Evolutionary conservation across 2,329 filamentous ascomycete genomes (phyloP).

Genomic region (Alternaria novae-zelandiae): DNA sequence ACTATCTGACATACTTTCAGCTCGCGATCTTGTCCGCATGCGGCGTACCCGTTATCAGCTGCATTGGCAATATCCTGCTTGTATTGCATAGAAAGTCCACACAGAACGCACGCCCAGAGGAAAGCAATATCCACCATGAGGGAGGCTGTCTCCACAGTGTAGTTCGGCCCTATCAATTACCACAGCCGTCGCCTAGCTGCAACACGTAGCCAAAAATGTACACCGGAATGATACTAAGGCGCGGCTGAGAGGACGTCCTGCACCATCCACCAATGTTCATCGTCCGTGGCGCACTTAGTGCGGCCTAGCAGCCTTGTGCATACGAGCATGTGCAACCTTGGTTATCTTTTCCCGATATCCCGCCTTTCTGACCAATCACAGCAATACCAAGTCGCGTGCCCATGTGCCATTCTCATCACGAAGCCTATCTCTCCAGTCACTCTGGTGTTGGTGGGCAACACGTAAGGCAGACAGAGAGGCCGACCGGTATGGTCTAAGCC

Average conservation of each 20-base stretch:
- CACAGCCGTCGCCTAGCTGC: neutral
- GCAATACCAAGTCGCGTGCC: constrained; percentile 3
- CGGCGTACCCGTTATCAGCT: constrained; percentile 6
- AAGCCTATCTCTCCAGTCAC: neutral
- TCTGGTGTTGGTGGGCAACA: neutral
- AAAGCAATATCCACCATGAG: neutral
- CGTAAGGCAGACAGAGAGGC: neutral
- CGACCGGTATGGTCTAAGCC: neutral
- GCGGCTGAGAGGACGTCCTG: neutral
- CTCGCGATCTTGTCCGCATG: neutral
- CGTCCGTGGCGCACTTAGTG: constrained; percentile 4
- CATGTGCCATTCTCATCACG: neutral
- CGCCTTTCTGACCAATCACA: constrained; percentile 1
- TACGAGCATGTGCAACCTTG: neutral
- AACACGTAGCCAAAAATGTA: constrained; percentile 1
- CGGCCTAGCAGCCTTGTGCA: neutral
- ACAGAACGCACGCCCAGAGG: neutral
- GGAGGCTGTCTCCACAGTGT: neutral
- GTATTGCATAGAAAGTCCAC: neutral
- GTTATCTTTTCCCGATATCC: neutral
- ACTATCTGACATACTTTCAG: neutral
- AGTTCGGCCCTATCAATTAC: constrained; percentile 2
- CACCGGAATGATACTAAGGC: neutral
- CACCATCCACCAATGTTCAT: neutral
- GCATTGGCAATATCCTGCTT: neutral